Evolutionary conservation across 2,329 filamentous ascomycete species (phyloP), one percentile per base, ranked within the genome.

Genomic region (Nemania sp.): DNA sequence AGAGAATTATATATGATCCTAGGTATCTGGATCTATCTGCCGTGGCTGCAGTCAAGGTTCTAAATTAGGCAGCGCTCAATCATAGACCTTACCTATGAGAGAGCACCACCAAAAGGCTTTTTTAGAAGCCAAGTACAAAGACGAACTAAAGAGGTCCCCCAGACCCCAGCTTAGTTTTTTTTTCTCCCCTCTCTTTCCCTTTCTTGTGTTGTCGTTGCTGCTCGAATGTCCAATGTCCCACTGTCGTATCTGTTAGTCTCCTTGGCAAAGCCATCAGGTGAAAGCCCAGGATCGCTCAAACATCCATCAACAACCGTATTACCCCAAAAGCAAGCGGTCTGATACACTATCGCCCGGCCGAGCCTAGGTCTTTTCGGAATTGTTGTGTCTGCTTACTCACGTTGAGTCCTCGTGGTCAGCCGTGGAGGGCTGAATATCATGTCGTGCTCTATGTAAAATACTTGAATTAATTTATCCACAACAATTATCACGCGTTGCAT

Each of bases 391-490:
- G 42, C 25, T 42, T 49, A 17, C 25, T 55, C 53, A 37, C 20
- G 34, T 49, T 9, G 13, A 40, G 50, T 40, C 53, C 32, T 34
- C 29, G 35, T 42, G n/a, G 40, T 56, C 37, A 5, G 11, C 46
- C n/a, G 12, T 37, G 62, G 63, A 65, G 61, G 64, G 46, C 42
- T 21, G 43, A 59, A 52, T 34, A 62, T 65, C 56, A n/a, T n/a
- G n/a, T 62, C 60, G 60, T 65, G 47, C 40, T 18, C 48, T 56
- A 35, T 32, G 20, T 47, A 17, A 50, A 64, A 64, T 60, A 57
- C 34, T 13, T 7, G 13, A 62, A 18, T n/a, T n/a, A n/a, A n/a
- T n/a, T 42, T 37, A 37, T 32, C 51, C 39, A 49, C 47, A 40
- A 51, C 25, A 35, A 39, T 18, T 17, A 54, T 35, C 7, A 7